A percentile compares a stretch with the other conserved stretches of the same genome.
Evolutionary conservation across 495 filamentous ascomycete species (phyloP).

Genomic region (Aspergillus conjunctus): DNA sequence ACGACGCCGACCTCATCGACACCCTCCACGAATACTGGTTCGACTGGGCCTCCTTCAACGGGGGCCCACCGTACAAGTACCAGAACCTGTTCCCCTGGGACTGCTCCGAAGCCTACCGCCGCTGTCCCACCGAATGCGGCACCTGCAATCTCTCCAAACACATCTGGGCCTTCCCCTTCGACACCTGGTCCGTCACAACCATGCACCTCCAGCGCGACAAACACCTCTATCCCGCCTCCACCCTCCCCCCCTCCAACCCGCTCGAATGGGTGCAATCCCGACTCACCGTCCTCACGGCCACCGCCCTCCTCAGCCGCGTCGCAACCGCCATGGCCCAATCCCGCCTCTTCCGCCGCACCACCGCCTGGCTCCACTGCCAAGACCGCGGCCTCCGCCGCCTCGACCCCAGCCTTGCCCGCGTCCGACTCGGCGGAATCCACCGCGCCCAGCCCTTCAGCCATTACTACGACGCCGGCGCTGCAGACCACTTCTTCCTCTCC

Average conservation of each 20-base stretch:
- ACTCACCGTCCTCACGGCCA: constrained; percentile 34
- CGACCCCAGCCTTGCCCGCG: constrained; percentile 26
- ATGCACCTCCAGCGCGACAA: constrained; percentile 33
- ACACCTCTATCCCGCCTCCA: constrained; percentile 28
- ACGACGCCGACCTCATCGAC: constrained; percentile 42
- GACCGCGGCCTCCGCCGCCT: constrained; percentile 20
- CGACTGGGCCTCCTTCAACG: constrained; percentile 44
- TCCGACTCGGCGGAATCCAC: constrained; percentile 46
- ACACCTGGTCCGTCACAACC: constrained; percentile 38
- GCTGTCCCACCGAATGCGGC: constrained; percentile 32
- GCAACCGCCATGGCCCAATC: constrained; percentile 36
- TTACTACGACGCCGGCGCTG: constrained; percentile 32
- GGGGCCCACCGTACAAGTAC: constrained; percentile 32
- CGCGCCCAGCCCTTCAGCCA: constrained; percentile 47
- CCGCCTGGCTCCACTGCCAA: constrained; percentile 16
- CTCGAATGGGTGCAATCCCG: constrained; percentile 36
- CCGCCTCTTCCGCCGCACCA: constrained; percentile 18
- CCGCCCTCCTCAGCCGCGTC: constrained; percentile 25
- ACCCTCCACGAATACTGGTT: constrained; percentile 42
- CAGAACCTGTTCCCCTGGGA: constrained; percentile 46
- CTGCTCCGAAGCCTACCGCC: constrained; percentile 43
- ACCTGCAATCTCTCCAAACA: constrained; percentile 44
- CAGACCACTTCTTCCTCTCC: constrained; percentile 38
- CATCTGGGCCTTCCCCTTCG: constrained; percentile 46
- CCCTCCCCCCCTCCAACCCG: too few species aligned